A percentile compares a stretch with the other conserved stretches of the same genome.
Evolutionary conservation across 208 protist genomes (phyloP).

Genomic region (Sergeia podlipaevii): DNA sequence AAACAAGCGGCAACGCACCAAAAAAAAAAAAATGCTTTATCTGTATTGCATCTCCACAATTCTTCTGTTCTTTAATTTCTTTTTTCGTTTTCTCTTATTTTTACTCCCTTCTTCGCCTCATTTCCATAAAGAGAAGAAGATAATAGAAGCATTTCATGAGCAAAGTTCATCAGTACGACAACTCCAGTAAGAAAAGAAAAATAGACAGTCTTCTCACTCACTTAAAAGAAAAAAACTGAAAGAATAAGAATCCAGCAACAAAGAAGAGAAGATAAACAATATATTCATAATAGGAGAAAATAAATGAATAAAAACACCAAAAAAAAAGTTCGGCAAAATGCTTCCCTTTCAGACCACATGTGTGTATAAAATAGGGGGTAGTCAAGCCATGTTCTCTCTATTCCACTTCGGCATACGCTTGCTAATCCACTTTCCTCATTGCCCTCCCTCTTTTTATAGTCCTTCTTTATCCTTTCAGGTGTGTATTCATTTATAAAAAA

Average conservation of each 20-base stretch:
- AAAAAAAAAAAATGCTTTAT: no score
- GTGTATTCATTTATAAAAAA: no score
- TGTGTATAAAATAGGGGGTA: no score
- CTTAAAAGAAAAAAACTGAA: slow-evolving; percentile 13
- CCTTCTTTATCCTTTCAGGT: no score
- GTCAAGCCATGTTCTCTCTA: no score
- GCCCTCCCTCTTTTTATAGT: no score
- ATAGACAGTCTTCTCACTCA: not conserved
- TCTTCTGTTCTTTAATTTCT: slow-evolving; percentile 2
- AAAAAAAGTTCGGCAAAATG: no score
- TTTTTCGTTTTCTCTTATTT: not conserved
- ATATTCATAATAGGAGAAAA: not conserved
- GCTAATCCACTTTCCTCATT: no score
- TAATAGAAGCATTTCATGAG: no score
- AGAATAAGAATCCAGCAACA: slow-evolving; percentile 3
- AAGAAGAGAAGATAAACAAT: slow-evolving; percentile 3
- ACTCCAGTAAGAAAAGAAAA: slow-evolving; percentile 4
- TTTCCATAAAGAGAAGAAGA: slow-evolving; percentile 1
- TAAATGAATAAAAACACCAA: slow-evolving; percentile 9
- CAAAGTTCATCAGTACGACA: not conserved
- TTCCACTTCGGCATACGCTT: no score
- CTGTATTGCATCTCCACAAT: not conserved
- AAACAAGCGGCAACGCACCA: no score
- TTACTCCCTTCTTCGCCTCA: not conserved
- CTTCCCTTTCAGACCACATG: no score